Conservation (phyloP, 116 monocot species). For the Phalaenopsis hybrid region DNA sequence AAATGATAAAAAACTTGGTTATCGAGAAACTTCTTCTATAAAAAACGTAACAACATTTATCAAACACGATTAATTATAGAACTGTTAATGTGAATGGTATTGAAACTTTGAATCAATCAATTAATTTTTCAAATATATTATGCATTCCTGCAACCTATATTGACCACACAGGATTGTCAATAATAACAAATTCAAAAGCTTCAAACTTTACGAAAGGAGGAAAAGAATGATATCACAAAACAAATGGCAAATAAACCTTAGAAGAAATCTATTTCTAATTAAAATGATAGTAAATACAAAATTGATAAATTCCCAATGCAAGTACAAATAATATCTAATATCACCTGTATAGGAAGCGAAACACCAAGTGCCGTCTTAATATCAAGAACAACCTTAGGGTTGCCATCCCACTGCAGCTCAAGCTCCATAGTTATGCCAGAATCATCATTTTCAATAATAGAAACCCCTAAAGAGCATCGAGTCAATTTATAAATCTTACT, state of each 20-base stretch:
- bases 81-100: neutral
- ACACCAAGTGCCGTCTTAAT: slow-evolving; percentile 72
- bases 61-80: neutral
- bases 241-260: neutral
- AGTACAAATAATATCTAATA: neutral
- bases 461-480: slow-evolving; percentile 47
- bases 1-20: neutral
- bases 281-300: neutral
- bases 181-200: neutral
- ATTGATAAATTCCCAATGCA: neutral
- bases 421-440: slow-evolving; percentile 90
- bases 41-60: neutral
- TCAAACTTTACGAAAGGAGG: neutral
- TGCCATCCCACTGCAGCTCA: slow-evolving; percentile 98
- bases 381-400: slow-evolving; percentile 91
- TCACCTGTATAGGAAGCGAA: slow-evolving; percentile 87
- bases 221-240: neutral
- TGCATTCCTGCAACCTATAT: neutral
- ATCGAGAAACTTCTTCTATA: neutral
- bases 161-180: neutral
- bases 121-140: neutral
- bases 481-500: neutral
- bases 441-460: slow-evolving; percentile 58
- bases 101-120: neutral
- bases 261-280: neutral